Evolutionary conservation across 148 eudicot genomes (phyloP).

Genomic region (Arbutus unedo): DNA sequence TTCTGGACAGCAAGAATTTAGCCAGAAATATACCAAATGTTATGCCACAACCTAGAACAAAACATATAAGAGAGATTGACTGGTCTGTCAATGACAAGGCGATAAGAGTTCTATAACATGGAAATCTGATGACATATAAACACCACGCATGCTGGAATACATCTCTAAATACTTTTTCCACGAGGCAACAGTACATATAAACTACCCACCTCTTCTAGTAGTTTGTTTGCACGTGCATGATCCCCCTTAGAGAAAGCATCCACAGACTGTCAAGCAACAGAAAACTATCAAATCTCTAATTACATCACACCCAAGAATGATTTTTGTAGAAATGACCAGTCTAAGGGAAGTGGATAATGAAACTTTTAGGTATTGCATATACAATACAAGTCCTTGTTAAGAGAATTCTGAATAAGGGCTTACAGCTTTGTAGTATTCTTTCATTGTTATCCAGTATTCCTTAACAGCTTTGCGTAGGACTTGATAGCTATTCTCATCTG

Average conservation of each 20-base stretch:
- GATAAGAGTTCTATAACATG: not conserved
- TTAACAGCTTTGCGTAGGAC: constrained; percentile 50
- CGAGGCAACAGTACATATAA: not conserved
- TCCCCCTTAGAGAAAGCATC: constrained; percentile 57
- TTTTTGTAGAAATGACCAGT: not conserved
- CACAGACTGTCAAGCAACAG: constrained; percentile 45
- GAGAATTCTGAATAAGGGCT: constrained; percentile 23
- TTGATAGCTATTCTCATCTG: constrained; percentile 40
- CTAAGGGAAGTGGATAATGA: not conserved
- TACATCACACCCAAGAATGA: constrained; percentile 9
- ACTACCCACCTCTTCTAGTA: constrained; percentile 53
- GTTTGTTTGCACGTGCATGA: constrained; percentile 39
- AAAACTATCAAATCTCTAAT: constrained; percentile 20
- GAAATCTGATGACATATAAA: not conserved
- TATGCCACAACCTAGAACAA: not conserved
- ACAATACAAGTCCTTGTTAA: not conserved
- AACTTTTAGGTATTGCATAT: constrained; percentile 1
- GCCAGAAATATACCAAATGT: not conserved
- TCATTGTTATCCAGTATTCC: constrained; percentile 65
- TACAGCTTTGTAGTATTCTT: constrained; percentile 74
- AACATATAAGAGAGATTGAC: not conserved
- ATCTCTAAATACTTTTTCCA: not conserved
- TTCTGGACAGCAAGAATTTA: not conserved
- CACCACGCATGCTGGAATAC: not conserved
- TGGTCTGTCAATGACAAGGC: not conserved